A percentile compares a stretch with the other conserved stretches of the same genome.
Evolutionary conservation across 768 basidiomycete species (phyloP).

Genomic region (Termitomyces eurrhizus): DNA sequence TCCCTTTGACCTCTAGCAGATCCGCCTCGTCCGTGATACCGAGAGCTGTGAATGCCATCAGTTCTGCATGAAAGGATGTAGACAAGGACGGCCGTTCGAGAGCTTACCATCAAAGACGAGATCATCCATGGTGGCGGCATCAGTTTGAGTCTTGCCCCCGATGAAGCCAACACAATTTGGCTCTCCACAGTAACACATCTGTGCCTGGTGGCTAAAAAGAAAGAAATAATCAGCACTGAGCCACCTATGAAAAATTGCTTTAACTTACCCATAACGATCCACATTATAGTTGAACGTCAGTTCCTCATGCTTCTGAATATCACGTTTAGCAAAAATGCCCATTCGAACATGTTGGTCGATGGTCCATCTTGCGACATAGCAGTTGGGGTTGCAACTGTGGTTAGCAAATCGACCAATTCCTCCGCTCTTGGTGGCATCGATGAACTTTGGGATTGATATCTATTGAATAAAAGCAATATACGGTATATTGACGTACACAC

Average conservation of each 20-base stretch:
- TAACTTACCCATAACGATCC: constrained; percentile 90
- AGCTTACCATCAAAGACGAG: constrained; percentile 83
- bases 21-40: constrained; percentile 94
- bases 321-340: constrained; percentile 94
- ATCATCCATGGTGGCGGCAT: constrained; percentile 92
- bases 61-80: neutral
- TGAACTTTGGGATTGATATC: constrained; percentile 55
- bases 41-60: constrained; percentile 51
- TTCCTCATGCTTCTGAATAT: constrained; percentile 78
- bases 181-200: constrained; percentile 93
- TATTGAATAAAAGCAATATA: neutral
- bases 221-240: neutral
- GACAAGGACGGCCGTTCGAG: neutral
- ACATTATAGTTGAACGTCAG: constrained; percentile 99
- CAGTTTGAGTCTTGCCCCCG: constrained; percentile 98
- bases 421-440: constrained; percentile 96
- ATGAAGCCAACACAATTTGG: constrained; percentile 93
- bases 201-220: constrained; percentile 77
- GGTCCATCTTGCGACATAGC: constrained; percentile 98
- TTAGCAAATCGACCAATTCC: constrained; percentile 97
- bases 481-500: constrained; percentile 37
- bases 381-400: constrained; percentile 97
- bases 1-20: constrained; percentile 80
- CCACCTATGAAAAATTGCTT: neutral
- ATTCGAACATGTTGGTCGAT: constrained; percentile 86